Conservation (phyloP, 306 rosid species). For the Cicer bijugum region DNA sequence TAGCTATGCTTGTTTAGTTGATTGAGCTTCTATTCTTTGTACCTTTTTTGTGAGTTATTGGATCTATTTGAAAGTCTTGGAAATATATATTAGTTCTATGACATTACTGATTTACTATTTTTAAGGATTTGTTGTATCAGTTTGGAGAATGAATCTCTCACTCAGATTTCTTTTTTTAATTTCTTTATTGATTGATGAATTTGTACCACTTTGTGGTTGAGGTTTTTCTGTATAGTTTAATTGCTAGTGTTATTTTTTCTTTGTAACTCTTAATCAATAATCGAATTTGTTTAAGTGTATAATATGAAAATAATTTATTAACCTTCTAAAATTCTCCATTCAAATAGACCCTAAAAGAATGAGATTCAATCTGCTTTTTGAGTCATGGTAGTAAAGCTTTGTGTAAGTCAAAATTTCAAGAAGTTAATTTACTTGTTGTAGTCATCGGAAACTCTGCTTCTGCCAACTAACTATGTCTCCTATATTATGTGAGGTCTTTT, state of each 20-base stretch:
- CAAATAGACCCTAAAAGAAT: too few relatives aligned
- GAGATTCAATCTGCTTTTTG: too few relatives aligned
- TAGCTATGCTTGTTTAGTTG: slow-evolving; percentile 36
- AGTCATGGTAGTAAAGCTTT: neutral
- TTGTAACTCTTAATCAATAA: neutral
- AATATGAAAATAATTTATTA: neutral
- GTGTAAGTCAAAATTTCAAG: neutral
- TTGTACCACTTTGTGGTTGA: slow-evolving; percentile 10
- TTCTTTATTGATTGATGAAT: slow-evolving; percentile 23
- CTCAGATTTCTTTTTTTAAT: slow-evolving; percentile 9
- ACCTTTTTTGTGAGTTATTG: slow-evolving; percentile 41
- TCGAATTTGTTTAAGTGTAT: neutral
- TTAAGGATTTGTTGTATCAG: slow-evolving; percentile 36
- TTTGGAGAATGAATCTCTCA: slow-evolving; percentile 20
- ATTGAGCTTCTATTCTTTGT: slow-evolving; percentile 47
- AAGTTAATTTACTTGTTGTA: neutral
- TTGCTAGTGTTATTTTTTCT: neutral
- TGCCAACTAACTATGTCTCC: too few relatives aligned
- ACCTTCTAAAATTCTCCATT: too few relatives aligned
- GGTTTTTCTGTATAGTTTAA: neutral
- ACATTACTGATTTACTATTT: slow-evolving; percentile 32
- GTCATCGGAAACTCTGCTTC: neutral
- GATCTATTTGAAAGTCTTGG: slow-evolving; percentile 43
- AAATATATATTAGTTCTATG: slow-evolving; percentile 38
- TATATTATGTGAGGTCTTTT: neutral